Base-by-base conservation (phyloP, 371 early-diverging fungal species). In the Globomyces sp. region DNA sequence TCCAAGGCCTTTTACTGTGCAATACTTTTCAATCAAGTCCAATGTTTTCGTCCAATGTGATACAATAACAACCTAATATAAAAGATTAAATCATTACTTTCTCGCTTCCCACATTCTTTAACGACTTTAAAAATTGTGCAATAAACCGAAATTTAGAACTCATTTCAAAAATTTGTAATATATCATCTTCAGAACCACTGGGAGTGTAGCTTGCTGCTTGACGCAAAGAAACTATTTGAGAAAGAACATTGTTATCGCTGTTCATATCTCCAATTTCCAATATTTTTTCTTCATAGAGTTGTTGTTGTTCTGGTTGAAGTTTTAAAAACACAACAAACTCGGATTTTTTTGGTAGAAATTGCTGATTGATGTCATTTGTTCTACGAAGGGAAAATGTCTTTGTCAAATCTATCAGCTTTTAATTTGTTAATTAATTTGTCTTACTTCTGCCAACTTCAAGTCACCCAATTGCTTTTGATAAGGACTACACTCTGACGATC, bases 21-120 rank as follows among this genome's bases (percentile, higher is more conserved):
- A 80, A 44, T 83, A 58, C 11, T 42, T 70, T 66, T 84, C 82
- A 40, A 88, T 76, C 10, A 87, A 63, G 63, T 90, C 87, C n/a
- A 90, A 72, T n/a, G 84, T 85, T 53, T 81, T 76, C 11, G 86
- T 88, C 65, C 80, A 89, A 66, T 88, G 89, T 49, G 86, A 86
- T 42, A 91, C 89, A 2, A 91, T 68, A 1, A 91, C 88, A 0
- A 90, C 85, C 66, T 86, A 24, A 24, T 24, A 24, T 24, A 24
- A 24, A 24, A 24, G 24, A 24, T 24, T 24, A 24, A 24, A 24
- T 24, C 24, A 24, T 24, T 24, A 24, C 24, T 24, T 24, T 24
- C 24, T 24, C 24, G 24, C 24, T 24, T 24, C 24, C 24, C 24
- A 24, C 24, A 24, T 24, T 24, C 24, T 24, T 24, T 24, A 24